Base-by-base conservation (phyloP, 768 basidiomycete genomes). In the Calocera cornea region DNA sequence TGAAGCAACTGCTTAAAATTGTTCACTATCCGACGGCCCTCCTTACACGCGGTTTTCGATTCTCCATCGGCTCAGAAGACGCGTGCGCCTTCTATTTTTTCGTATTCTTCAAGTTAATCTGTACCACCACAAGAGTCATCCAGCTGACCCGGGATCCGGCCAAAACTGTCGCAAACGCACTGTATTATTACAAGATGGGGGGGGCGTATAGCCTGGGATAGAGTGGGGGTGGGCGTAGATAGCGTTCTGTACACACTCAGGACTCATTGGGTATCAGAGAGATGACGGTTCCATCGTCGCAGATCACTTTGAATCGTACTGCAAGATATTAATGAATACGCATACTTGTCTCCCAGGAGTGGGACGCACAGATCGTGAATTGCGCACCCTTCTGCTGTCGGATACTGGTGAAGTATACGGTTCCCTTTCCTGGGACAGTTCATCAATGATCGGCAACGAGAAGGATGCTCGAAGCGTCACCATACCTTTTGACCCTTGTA, bases 351-450 rank as follows among this genome's bases (percentile, higher is more conserved):
- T 7, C 24, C 24, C 8, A 47, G 44, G 17, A 14, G 31, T 10
- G 65, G 27, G 54, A 82, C 87, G 69, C 75, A 92, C 88, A 73
- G 2, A 87, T 85, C 36, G 82, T 84, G 74, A 88, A 91, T 1
- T 82, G 83, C 41, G 82, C 77, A 10, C 88, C 89, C 72, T 90
- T 91, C 17, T 81, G 84, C 77, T 84, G 87, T 47, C 90, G 82
- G 67, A 92, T 87, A 74, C 88, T 90, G 1, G 89, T 91, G 74
- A 91, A 92, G 73, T 92, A 91, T 1, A 91, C 75, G 19, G 88
- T 92, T 5, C 90, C 90, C 22, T 84, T 80, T 24, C 83, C 89
- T 90, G 67, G 31, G 14, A n/a, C n/a, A n/a, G 33, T 49, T 27
- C 10, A 34, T 24, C 65, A 50, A 40, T 24, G 11, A 34, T 64